Evolutionary conservation across 208 protist species (phyloP).

Genomic region (Lotmaria passim): DNA sequence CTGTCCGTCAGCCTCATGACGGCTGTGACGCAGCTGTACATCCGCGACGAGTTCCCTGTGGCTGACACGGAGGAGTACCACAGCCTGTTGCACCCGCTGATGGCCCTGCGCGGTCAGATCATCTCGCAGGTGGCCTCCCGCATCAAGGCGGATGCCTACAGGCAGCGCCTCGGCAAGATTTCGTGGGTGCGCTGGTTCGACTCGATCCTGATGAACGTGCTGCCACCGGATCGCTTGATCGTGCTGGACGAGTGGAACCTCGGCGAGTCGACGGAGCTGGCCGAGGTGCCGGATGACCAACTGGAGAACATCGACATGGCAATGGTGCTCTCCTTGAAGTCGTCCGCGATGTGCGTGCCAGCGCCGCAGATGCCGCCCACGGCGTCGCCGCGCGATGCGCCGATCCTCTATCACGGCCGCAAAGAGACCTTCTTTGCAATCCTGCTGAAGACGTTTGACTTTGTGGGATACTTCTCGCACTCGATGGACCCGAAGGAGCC

Average conservation of each 20-base stretch:
- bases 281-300: constrained; percentile 41
- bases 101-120: constrained; percentile 74
- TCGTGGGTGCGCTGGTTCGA: constrained; percentile 88
- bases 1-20: constrained; percentile 87
- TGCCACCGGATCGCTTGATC: constrained; percentile 55
- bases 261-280: constrained; percentile 29
- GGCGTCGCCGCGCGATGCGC: constrained; percentile 23
- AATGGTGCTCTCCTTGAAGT: constrained; percentile 55
- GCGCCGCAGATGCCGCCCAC: constrained; percentile 32
- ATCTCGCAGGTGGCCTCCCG: constrained; percentile 72
- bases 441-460: constrained; percentile 87
- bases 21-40: constrained; percentile 83
- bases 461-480: constrained; percentile 92
- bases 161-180: constrained; percentile 50
- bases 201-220: constrained; percentile 51
- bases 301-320: constrained; percentile 63
- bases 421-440: constrained; percentile 84
- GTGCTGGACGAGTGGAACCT: constrained; percentile 86
- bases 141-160: constrained; percentile 46
- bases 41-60: constrained; percentile 79
- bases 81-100: constrained; percentile 57
- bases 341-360: constrained; percentile 34
- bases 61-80: constrained; percentile 81
- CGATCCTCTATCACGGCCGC: constrained; percentile 59
- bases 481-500: constrained; percentile 32